phyloP scores from a whole-genome alignment of 768 basidiomycete genomes.

The Suillus ampliporus region DNA sequence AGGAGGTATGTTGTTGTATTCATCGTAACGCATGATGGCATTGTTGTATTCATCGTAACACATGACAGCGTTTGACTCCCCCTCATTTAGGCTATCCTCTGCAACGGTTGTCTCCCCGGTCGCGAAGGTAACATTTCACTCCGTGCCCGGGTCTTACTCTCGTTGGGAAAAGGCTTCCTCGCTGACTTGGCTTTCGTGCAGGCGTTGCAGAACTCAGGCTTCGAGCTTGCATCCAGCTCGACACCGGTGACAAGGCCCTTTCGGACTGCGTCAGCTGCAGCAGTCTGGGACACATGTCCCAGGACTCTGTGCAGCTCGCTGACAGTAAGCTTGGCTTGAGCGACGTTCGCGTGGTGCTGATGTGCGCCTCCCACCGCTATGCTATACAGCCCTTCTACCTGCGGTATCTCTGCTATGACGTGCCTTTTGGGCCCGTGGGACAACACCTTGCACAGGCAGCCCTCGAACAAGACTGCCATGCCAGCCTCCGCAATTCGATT shows the following conservation, averaged over 20 bases:
- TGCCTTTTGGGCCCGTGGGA: too few species aligned
- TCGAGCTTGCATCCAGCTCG: too few species aligned
- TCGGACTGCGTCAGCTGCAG: not conserved
- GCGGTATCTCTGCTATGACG: too few species aligned
- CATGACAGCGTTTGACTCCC: slow-evolving; percentile 2
- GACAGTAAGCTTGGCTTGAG: not conserved
- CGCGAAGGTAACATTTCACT: slow-evolving; percentile 34
- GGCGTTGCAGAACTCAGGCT: slow-evolving; percentile 25
- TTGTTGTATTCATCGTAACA: too few species aligned
- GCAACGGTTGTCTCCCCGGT: not conserved
- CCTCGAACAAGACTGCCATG: too few species aligned
- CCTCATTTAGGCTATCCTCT: slow-evolving; percentile 6
- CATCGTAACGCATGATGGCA: too few species aligned
- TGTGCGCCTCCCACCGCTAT: too few species aligned
- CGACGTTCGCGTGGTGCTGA: not conserved
- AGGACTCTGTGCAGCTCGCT: not conserved
- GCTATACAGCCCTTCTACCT: too few species aligned
- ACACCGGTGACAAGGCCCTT: too few species aligned
- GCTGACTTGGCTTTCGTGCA: slow-evolving; percentile 33
- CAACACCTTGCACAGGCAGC: too few species aligned
- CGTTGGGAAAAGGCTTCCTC: slow-evolving; percentile 26
- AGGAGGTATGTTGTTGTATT: too few species aligned
- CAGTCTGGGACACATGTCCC: not conserved
- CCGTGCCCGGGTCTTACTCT: slow-evolving; percentile 3
- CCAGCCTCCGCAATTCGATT: too few species aligned